A percentile compares a stretch with the other conserved stretches of the same genome.
These are phyloP conservation scores for Blastobotrys serpentis DNA, from an alignment of 1,139 yeast species.

Conservation along the genomic window DNA sequence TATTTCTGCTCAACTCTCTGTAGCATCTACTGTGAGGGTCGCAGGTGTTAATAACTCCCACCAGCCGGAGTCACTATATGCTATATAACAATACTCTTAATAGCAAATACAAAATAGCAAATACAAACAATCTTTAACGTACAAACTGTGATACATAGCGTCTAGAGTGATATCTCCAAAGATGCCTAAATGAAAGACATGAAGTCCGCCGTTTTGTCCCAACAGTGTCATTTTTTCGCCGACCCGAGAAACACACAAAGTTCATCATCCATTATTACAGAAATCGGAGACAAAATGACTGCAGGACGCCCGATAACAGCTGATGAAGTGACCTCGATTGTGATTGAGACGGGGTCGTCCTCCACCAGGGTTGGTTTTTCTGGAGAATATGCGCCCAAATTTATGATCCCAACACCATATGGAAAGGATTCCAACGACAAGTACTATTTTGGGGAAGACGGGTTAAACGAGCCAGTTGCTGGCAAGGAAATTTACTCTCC, in stretches of 20 bases:
- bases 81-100: no score
- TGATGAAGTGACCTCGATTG: slow-evolving; percentile 70
- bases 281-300: slow-evolving; percentile 1
- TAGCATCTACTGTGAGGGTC: no score
- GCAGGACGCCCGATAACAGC: slow-evolving; percentile 21
- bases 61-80: no score
- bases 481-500: slow-evolving; percentile 42
- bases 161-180: no score
- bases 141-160: no score
- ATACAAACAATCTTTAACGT: no score
- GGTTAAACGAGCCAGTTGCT: slow-evolving; percentile 35
- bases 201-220: neutral
- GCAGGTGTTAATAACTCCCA: no score
- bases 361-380: slow-evolving; percentile 87
- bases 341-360: slow-evolving; percentile 86
- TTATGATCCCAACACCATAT: slow-evolving; percentile 64
- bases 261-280: no score
- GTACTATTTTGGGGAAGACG: slow-evolving; percentile 37
- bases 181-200: no score
- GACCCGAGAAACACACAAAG: no score
- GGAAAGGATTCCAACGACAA: slow-evolving; percentile 31
- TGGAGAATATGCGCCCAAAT: slow-evolving; percentile 85
- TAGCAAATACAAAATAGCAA: no score
- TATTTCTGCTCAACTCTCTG: no score
- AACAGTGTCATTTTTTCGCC: neutral